Evolutionary conservation across 257 asterid species (phyloP).

Genomic region (Ocimum tenuiflorum): DNA sequence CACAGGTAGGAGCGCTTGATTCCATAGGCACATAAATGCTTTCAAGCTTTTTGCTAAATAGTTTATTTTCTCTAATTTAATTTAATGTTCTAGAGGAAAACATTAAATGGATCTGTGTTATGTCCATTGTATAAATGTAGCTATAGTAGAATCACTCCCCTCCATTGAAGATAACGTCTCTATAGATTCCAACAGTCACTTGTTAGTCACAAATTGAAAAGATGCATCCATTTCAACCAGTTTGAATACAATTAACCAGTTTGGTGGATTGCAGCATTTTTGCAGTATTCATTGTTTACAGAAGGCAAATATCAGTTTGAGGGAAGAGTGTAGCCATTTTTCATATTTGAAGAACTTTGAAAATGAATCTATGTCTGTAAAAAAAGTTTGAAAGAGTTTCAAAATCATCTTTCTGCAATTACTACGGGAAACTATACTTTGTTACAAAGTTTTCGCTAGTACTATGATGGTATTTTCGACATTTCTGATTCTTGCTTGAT

Average conservation of each 20-base stretch:
- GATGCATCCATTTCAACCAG: not conserved
- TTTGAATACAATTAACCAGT: not conserved
- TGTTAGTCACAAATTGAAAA: not conserved
- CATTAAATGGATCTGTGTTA: not conserved
- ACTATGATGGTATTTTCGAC: not conserved
- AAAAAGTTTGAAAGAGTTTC: constrained; percentile 7
- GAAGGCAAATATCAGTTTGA: not conserved
- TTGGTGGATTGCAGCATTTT: not conserved
- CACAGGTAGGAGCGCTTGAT: too few relatives aligned
- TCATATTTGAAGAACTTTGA: not conserved
- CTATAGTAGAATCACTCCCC: not conserved
- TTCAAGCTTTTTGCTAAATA: not conserved
- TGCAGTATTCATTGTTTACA: not conserved
- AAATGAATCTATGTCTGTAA: not conserved
- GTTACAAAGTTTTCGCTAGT: not conserved
- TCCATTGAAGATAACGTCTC: not conserved
- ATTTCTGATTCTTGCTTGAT: constrained; percentile 28
- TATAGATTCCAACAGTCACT: not conserved
- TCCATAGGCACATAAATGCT: not conserved
- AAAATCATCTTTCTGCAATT: not conserved
- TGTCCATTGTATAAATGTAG: not conserved
- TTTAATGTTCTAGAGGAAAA: not conserved
- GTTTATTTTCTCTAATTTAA: not conserved
- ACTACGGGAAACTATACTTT: not conserved
- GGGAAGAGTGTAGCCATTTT: not conserved